Evolutionary conservation across 352 stramenopile genomes (phyloP).

Genomic region (Globisporangium spinosum): DNA sequence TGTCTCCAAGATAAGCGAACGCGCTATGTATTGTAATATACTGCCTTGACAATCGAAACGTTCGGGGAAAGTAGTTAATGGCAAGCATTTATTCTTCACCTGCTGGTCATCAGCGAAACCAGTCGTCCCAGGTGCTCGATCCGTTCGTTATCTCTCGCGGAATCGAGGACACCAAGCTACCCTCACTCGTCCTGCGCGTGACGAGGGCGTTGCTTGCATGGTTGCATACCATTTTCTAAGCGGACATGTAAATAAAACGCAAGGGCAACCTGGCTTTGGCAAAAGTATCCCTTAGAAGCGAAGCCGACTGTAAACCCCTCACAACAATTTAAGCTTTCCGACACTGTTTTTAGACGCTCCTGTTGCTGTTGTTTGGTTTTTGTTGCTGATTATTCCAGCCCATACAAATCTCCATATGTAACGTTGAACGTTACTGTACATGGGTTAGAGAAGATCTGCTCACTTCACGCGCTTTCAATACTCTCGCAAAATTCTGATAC

Average conservation of each 20-base stretch:
- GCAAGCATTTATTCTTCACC: too few relatives aligned
- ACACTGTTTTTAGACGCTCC: background rate
- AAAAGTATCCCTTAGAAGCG: background rate
- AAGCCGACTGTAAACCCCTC: background rate
- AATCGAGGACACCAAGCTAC: background rate
- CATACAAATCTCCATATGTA: slow-evolving; percentile 2
- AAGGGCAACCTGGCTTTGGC: too few relatives aligned
- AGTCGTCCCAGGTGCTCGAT: background rate
- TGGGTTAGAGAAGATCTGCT: slow-evolving; percentile 1
- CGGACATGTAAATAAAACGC: background rate
- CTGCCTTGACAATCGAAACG: too few relatives aligned
- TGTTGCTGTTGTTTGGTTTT: background rate
- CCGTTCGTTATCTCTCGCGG: background rate
- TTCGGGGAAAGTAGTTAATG: too few relatives aligned
- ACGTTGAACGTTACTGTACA: slow-evolving; percentile 1
- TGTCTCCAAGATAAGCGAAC: too few relatives aligned
- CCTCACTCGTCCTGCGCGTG: background rate
- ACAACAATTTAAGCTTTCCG: background rate
- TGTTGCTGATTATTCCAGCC: background rate
- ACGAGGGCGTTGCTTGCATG: background rate
- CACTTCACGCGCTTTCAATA: background rate
- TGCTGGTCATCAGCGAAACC: too few relatives aligned
- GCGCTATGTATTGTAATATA: too few relatives aligned
- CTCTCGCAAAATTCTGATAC: background rate
- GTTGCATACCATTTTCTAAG: background rate